Conservation (phyloP, 768 basidiomycete genomes). For the Chalciporus piperatus region DNA sequence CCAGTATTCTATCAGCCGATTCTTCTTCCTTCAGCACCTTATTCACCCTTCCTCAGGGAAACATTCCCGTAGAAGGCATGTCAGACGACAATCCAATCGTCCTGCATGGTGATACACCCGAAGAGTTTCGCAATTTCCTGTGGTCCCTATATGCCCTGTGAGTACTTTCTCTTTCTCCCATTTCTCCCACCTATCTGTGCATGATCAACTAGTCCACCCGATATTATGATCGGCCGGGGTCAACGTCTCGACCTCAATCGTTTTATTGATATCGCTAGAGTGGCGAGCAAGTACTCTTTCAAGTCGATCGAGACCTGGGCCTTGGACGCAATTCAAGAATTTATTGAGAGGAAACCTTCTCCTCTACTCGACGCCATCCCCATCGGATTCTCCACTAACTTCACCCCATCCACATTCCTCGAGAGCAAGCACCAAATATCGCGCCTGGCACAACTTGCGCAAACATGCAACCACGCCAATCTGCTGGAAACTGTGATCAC, state of each 20-base stretch:
- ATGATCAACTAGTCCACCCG: conserved; percentile 50
- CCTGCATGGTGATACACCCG: conserved; percentile 57
- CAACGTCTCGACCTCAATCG: conserved; percentile 49
- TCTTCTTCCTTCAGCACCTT: conserved; percentile 62
- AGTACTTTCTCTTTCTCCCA: conserved; percentile 23
- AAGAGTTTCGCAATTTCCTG: conserved; percentile 70
- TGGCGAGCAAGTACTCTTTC: conserved; percentile 75
- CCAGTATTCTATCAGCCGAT: conserved; percentile 58
- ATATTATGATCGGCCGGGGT: conserved; percentile 48
- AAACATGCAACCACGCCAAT: conserved; percentile 59
- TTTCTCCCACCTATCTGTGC: background rate
- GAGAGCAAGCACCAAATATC: conserved; percentile 49
- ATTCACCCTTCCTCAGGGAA: conserved; percentile 66
- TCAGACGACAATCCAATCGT: conserved; percentile 66
- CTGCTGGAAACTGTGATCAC: conserved; percentile 59
- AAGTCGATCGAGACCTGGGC: conserved; percentile 74
- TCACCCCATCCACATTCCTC: conserved; percentile 35
- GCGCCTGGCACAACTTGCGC: conserved; percentile 63
- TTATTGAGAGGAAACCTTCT: conserved; percentile 56
- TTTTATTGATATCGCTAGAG: conserved; percentile 60
- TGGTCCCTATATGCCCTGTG: conserved; percentile 78
- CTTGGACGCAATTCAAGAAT: conserved; percentile 68
- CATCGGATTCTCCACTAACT: conserved; percentile 19
- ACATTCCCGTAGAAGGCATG: conserved; percentile 48
- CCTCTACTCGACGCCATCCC: conserved; percentile 47